These are phyloP conservation scores for Phycomyces blakesleeanus DNA, from an alignment of 192 early-diverging fungal species.

Conservation along the genomic window DNA sequence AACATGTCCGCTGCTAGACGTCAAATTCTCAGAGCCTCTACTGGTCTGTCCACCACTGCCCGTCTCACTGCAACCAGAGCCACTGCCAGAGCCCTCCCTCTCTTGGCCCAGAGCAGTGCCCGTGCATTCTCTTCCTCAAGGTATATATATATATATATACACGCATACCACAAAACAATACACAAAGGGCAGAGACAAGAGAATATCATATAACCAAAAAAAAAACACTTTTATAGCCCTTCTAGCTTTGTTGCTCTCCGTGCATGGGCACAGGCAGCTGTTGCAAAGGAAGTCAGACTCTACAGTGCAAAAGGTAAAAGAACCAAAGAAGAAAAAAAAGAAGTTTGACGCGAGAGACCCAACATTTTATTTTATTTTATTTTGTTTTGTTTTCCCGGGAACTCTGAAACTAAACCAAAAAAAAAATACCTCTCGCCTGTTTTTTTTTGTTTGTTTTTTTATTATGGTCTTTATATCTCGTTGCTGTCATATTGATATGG, in stretches of 20 bases:
- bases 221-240: background rate
- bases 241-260: constrained; percentile 41
- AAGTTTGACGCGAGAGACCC: constrained; percentile 2
- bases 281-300: constrained; percentile 40
- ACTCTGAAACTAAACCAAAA: constrained; percentile 5
- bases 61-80: constrained; percentile 27
- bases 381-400: constrained; percentile 8
- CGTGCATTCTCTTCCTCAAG: constrained; percentile 41
- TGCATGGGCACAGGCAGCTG: constrained; percentile 31
- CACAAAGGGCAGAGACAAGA: too few relatives aligned
- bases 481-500: background rate
- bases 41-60: constrained; percentile 17
- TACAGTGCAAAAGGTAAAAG: constrained; percentile 51
- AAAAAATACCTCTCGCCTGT: too few relatives aligned
- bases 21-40: constrained; percentile 23
- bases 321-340: background rate
- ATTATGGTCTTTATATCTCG: too few relatives aligned
- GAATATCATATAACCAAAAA: background rate
- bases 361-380: constrained; percentile 6
- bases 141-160: constrained; percentile 17
- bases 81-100: constrained; percentile 23
- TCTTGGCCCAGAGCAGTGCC: constrained; percentile 28
- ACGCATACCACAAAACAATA: background rate
- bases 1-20: constrained; percentile 34
- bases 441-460: too few relatives aligned